These are phyloP conservation scores for Narthecium ossifragum DNA, from an alignment of 106 monocot genomes.

Conservation along the genomic window DNA sequence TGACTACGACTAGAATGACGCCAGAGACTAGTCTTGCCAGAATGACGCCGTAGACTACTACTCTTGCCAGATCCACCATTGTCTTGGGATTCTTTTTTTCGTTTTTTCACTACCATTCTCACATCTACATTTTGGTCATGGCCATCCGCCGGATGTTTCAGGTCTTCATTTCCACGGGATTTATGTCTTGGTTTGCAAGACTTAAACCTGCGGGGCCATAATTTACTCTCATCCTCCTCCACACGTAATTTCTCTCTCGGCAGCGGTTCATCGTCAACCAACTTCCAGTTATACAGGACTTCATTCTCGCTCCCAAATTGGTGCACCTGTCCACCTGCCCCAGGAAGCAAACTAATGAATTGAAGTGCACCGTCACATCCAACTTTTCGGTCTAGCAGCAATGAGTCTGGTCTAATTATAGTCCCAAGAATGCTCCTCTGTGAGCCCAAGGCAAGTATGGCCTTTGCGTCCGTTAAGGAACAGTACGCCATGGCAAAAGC, in stretches of 20 bases:
- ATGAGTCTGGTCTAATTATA: slow-evolving; percentile 76
- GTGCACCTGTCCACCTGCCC: slow-evolving; percentile 39
- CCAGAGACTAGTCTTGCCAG: no score
- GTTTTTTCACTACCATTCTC: no score
- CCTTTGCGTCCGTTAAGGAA: slow-evolving; percentile 49
- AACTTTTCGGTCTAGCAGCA: slow-evolving; percentile 67
- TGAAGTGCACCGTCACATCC: slow-evolving; percentile 41
- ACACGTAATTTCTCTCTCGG: slow-evolving; percentile 55
- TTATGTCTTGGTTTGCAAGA: no score
- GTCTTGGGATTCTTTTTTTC: no score
- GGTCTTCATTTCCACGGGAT: no score
- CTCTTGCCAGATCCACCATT: no score
- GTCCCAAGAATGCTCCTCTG: slow-evolving; percentile 71
- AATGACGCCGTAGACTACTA: no score
- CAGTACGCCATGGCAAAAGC: slow-evolving; percentile 85
- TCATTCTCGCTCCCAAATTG: slow-evolving; percentile 19
- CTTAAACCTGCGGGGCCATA: no score
- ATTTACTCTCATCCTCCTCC: no score
- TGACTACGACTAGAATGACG: no score
- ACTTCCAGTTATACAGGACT: slow-evolving; percentile 61
- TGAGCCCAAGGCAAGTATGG: slow-evolving; percentile 36
- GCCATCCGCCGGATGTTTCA: no score
- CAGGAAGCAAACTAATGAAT: slow-evolving; percentile 50
- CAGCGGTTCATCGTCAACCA: slow-evolving; percentile 78
- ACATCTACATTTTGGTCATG: no score